A percentile compares a stretch with the other conserved stretches of the same genome.
Conservation (phyloP, 371 early-diverging fungal species). For the Rhizopus sp. region DNA sequence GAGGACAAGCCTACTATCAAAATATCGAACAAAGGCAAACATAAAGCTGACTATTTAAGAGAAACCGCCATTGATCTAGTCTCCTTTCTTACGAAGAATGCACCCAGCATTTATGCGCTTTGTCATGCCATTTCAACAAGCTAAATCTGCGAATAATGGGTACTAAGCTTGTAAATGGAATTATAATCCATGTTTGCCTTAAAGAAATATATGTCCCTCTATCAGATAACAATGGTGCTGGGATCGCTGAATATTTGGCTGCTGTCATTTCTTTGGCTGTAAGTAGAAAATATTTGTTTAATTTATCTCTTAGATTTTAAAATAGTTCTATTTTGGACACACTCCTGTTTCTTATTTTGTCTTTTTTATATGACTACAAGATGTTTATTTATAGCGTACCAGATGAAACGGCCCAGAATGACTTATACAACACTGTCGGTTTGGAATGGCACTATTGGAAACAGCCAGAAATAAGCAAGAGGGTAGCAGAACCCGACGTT, state of each 20-base stretch:
- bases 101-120: conserved; percentile 5
- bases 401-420: conserved; percentile 13
- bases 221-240: conserved; percentile 14
- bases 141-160: conserved; percentile 11
- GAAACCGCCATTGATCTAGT: conserved; percentile 7
- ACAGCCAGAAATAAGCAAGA: conserved; percentile 13
- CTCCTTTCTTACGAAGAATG: conserved; percentile 16
- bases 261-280: conserved; percentile 16
- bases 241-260: conserved; percentile 16
- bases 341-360: conserved; percentile 1
- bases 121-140: conserved; percentile 13
- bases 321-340: conserved; percentile 1
- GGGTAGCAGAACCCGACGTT: conserved; percentile 12
- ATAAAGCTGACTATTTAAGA: conserved; percentile 11
- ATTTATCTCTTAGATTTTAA: background rate
- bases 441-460: conserved; percentile 14
- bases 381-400: conserved; percentile 11
- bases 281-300: conserved; percentile 11
- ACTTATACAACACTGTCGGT: conserved; percentile 11
- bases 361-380: conserved; percentile 5
- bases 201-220: conserved; percentile 15
- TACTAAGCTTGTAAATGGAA: conserved; percentile 15
- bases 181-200: conserved; percentile 12
- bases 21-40: conserved; percentile 14
- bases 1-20: conserved; percentile 15